Evolutionary conservation across 331 rosid species (phyloP).

Genomic region (Malus hybrid): DNA sequence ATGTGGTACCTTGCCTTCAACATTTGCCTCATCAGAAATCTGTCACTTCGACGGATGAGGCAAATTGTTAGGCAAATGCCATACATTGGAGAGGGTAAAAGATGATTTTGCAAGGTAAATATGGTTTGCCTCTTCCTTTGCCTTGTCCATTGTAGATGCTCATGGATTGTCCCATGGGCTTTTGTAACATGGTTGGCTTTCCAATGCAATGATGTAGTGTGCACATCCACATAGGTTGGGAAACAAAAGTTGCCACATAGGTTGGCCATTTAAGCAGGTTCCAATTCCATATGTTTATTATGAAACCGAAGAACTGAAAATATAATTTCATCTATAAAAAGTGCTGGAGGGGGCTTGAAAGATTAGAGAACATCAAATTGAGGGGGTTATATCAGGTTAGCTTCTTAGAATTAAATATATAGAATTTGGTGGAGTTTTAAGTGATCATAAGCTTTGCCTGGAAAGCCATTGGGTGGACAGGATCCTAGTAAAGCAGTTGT

Average conservation of each 20-base stretch:
- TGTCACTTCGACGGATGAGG: background rate
- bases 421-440: background rate
- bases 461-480: background rate
- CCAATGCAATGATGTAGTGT: background rate
- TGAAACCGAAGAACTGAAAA: background rate
- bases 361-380: background rate
- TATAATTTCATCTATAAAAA: background rate
- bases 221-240: background rate
- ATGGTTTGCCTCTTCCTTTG: background rate
- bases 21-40: background rate
- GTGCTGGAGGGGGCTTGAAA: background rate
- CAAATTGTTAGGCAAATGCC: background rate
- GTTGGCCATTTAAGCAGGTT: background rate
- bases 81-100: background rate
- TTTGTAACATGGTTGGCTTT: background rate
- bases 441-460: background rate
- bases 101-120: background rate
- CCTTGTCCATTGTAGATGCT: background rate
- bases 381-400: background rate
- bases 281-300: background rate
- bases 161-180: background rate
- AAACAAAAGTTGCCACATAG: background rate
- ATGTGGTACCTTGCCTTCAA: background rate
- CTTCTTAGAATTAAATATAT: background rate
- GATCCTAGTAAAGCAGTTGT: background rate